A percentile compares a stretch with the other conserved stretches of the same genome.
phyloP scores from a whole-genome alignment of 768 basidiomycete genomes.

The Chalciporus pseudorubinellus region DNA sequence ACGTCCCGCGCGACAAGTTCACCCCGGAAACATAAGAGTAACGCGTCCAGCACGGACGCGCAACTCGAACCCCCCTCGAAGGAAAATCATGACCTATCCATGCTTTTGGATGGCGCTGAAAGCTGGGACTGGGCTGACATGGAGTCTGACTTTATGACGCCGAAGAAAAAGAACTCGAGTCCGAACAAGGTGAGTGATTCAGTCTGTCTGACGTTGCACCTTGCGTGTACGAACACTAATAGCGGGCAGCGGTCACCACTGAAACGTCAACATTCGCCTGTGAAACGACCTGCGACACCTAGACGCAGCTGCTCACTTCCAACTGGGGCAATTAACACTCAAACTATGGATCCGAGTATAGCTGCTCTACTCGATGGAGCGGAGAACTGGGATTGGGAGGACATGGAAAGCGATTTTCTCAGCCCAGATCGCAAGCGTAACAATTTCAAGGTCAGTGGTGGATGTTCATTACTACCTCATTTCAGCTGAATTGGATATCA shows the following conservation, averaged over 20 bases:
- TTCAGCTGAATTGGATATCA: conserved; percentile 10
- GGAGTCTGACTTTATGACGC: conserved; percentile 48
- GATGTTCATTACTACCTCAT: neutral
- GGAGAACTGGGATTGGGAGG: conserved; percentile 69
- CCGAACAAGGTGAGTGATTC: conserved; percentile 19
- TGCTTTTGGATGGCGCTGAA: conserved; percentile 63
- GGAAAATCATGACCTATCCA: conserved; percentile 38
- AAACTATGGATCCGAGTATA: conserved; percentile 41
- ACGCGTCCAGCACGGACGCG: neutral
- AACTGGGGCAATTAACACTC: neutral
- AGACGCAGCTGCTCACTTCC: conserved; percentile 12
- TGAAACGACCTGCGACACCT: conserved; percentile 12
- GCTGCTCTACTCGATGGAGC: conserved; percentile 56
- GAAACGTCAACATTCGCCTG: conserved; percentile 17
- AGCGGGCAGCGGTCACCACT: conserved; percentile 9
- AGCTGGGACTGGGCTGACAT: conserved; percentile 69
- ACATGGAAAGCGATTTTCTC: conserved; percentile 48
- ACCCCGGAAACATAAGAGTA: conserved; percentile 25
- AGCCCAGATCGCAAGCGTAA: conserved; percentile 42
- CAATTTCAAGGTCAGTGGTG: conserved; percentile 18
- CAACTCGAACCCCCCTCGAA: neutral
- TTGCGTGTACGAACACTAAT: neutral
- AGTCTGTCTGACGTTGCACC: neutral
- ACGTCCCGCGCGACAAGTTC: conserved; percentile 22
- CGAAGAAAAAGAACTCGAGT: conserved; percentile 43